A percentile compares a stretch with the other conserved stretches of the same genome.
These are phyloP conservation scores for Pseudocercospora vitis DNA, from an alignment of 2,329 filamentous ascomycete genomes.

Conservation along the genomic window DNA sequence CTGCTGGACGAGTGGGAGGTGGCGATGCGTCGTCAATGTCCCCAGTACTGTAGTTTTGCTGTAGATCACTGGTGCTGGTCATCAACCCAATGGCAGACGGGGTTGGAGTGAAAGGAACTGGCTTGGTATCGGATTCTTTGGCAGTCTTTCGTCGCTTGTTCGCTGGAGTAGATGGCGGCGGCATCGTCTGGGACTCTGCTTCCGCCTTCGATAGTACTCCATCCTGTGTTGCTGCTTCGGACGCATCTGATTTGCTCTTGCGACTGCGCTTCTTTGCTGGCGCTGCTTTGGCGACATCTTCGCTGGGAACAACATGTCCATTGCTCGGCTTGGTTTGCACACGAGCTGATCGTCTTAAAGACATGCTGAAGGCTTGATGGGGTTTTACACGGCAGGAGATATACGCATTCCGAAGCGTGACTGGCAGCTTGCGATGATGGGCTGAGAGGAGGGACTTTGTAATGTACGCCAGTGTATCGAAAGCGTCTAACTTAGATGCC, in stretches of 20 bases:
- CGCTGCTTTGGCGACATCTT: conserved; percentile 13
- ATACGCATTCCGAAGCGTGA: neutral
- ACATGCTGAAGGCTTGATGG: conserved; percentile 43
- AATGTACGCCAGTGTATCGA: neutral
- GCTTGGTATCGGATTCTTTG: conserved; percentile 25
- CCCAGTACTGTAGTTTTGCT: conserved; percentile 41
- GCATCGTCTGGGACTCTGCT: conserved; percentile 25
- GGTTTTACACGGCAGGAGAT: neutral
- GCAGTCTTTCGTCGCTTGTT: conserved; percentile 34
- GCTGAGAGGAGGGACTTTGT: neutral
- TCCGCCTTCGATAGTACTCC: conserved; percentile 13
- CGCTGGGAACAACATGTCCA: conserved; percentile 8
- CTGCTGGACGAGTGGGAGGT: conserved; percentile 54
- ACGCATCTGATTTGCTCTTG: conserved; percentile 21
- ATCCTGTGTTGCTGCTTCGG: conserved; percentile 14
- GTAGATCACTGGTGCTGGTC: conserved; percentile 36
- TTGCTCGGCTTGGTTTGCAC: conserved; percentile 33
- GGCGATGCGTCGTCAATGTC: conserved; percentile 42
- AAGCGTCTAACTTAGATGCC: neutral
- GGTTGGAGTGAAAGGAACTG: conserved; percentile 49
- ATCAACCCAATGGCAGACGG: conserved; percentile 52
- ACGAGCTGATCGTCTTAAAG: conserved; percentile 54
- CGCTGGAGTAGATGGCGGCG: conserved; percentile 33
- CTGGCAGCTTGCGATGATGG: neutral
- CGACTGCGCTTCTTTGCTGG: conserved; percentile 30